phyloP scores from a whole-genome alignment of 2,329 filamentous ascomycete species.

The Calonectria pauciramosa region DNA sequence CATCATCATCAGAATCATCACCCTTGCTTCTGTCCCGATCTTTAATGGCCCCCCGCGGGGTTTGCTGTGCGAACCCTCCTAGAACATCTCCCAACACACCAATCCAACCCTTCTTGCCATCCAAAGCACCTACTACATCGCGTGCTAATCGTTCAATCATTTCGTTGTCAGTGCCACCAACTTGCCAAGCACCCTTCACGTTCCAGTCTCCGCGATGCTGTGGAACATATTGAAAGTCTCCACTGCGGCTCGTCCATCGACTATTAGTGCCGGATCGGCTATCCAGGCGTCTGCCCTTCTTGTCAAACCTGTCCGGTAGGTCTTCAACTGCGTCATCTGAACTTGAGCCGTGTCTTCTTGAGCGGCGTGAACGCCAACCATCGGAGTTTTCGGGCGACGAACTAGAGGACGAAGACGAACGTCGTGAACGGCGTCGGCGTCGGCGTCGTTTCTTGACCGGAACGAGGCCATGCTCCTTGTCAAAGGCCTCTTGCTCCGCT shows the following conservation, averaged over 20 bases:
- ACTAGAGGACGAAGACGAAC: slow-evolving; percentile 45
- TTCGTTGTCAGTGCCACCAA: slow-evolving; percentile 59
- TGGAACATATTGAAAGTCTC: slow-evolving; percentile 58
- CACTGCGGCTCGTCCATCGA: slow-evolving; percentile 54
- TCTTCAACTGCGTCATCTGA: slow-evolving; percentile 57
- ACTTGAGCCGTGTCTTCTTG: slow-evolving; percentile 29
- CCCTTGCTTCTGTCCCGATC: slow-evolving; percentile 22
- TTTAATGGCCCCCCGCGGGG: slow-evolving; percentile 27
- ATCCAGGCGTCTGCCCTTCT: slow-evolving; percentile 57
- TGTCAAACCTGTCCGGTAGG: slow-evolving; percentile 64
- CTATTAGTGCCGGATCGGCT: slow-evolving; percentile 28
- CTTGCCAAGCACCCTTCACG: slow-evolving; percentile 59
- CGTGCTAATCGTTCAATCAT: slow-evolving; percentile 53
- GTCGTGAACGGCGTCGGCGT: slow-evolving; percentile 23
- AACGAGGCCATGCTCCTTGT: slow-evolving; percentile 36
- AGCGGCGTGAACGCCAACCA: slow-evolving; percentile 38
- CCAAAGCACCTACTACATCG: slow-evolving; percentile 46
- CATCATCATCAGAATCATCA: slow-evolving; percentile 22
- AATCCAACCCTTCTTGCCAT: slow-evolving; percentile 50
- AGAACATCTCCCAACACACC: slow-evolving; percentile 49
- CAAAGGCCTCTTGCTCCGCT: slow-evolving; percentile 33
- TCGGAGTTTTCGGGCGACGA: slow-evolving; percentile 52
- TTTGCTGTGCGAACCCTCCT: slow-evolving; percentile 37
- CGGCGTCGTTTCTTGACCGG: slow-evolving; percentile 22
- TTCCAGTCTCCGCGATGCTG: slow-evolving; percentile 51